Evolutionary conservation across 768 basidiomycete genomes (phyloP).

Genomic region (Xerocomellus chrysenteron): DNA sequence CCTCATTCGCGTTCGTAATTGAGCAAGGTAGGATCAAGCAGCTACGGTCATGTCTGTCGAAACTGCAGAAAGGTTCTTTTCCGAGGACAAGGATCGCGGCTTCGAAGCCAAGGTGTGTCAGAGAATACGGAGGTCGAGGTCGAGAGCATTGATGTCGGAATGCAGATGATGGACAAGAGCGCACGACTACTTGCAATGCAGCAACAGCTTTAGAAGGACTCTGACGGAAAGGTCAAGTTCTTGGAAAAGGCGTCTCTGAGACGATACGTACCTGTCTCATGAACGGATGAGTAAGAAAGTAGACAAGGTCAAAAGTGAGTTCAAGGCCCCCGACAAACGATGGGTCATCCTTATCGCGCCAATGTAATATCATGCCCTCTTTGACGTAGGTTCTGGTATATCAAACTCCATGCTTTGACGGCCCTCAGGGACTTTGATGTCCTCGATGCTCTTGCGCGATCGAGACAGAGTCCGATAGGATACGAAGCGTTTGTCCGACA

Average conservation of each 20-base stretch:
- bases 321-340: constrained; percentile 95
- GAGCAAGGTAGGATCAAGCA: constrained; percentile 58
- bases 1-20: neutral
- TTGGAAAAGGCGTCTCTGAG: constrained; percentile 87
- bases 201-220: too few species aligned
- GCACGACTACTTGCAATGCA: constrained; percentile 72
- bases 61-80: constrained; percentile 88
- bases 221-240: constrained; percentile 74
- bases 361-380: neutral
- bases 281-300: constrained; percentile 87
- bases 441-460: constrained; percentile 80
- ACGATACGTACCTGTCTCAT: too few species aligned
- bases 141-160: neutral
- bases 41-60: constrained; percentile 72
- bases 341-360: constrained; percentile 31
- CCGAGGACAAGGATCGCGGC: constrained; percentile 85
- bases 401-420: constrained; percentile 83
- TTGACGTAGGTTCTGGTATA: constrained; percentile 79
- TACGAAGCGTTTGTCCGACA: too few species aligned
- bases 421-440: constrained; percentile 81
- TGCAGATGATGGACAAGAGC: constrained; percentile 90
- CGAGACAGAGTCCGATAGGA: too few species aligned
- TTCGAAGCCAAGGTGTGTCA: constrained; percentile 90
- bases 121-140: too few species aligned
- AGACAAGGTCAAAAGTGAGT: constrained; percentile 85